A percentile compares a stretch with the other conserved stretches of the same genome.
phyloP scores from a whole-genome alignment of 352 stramenopile genomes.

The Saprolegnia diclina region DNA sequence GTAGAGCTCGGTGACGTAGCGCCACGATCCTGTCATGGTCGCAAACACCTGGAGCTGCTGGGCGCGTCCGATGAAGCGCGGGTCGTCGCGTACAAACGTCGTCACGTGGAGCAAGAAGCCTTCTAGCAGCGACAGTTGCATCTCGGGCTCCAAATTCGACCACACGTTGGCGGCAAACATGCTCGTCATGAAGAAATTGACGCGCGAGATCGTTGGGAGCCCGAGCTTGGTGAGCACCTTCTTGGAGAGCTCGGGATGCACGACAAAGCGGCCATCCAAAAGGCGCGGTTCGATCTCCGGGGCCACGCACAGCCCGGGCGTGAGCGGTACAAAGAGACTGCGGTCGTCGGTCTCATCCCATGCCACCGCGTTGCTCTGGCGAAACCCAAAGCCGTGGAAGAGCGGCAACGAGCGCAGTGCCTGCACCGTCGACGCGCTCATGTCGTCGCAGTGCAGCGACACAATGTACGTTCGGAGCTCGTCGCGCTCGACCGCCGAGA shows the following conservation, averaged over 20 bases:
- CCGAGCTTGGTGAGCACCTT: background rate
- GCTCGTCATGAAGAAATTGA: slow-evolving; percentile 5
- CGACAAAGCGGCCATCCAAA: slow-evolving; percentile 13
- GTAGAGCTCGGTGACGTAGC: slow-evolving; percentile 56
- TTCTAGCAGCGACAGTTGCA: slow-evolving; percentile 3
- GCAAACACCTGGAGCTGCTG: slow-evolving; percentile 56
- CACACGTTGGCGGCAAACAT: background rate
- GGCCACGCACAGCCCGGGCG: background rate
- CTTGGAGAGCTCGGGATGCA: slow-evolving; percentile 3
- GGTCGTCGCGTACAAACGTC: slow-evolving; percentile 4
- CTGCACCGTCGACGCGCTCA: background rate
- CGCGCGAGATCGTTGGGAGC: background rate
- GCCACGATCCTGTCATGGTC: slow-evolving; percentile 46
- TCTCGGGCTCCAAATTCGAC: background rate
- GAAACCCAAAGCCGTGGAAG: background rate
- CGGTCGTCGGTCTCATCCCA: background rate
- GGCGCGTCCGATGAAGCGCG: slow-evolving; percentile 23
- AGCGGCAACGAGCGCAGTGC: slow-evolving; percentile 4
- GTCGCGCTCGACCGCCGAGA: background rate
- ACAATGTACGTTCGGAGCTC: slow-evolving; percentile 2
- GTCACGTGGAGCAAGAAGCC: slow-evolving; percentile 3
- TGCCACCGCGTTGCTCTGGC: background rate
- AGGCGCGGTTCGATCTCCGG: background rate
- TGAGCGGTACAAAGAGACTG: background rate
- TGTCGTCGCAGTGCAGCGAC: slow-evolving; percentile 14